phyloP scores from a whole-genome alignment of 148 eudicot genomes.

The Polygonum maritimum region DNA sequence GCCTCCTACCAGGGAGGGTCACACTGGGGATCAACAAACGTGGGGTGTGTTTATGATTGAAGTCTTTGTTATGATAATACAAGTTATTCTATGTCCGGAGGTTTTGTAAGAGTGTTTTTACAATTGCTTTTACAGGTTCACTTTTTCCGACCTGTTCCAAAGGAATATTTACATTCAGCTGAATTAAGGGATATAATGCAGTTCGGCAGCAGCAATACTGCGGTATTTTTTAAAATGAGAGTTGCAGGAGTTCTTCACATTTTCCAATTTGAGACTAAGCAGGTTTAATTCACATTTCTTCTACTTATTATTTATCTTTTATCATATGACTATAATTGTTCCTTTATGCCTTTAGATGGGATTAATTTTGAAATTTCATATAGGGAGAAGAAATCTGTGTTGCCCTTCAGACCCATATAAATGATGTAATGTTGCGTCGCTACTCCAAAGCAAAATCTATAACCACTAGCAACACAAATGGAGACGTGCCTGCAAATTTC shows the following conservation, averaged over 20 bases:
- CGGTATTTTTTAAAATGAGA: constrained; percentile 98
- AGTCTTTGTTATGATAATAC: background rate
- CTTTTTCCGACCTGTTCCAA: constrained; percentile 97
- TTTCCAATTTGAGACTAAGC: constrained; percentile 98
- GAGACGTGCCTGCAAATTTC: constrained; percentile 39
- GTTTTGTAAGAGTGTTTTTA: background rate
- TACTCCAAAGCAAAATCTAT: constrained; percentile 88
- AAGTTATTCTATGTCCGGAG: background rate
- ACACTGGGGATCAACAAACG: constrained; percentile 91
- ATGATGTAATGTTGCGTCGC: constrained; percentile 98
- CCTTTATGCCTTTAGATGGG: background rate
- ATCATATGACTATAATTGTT: background rate
- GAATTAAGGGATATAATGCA: constrained; percentile 98
- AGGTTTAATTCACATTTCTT: constrained; percentile 34
- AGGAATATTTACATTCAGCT: constrained; percentile 95
- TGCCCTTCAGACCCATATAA: constrained; percentile 97
- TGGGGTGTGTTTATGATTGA: constrained; percentile 46
- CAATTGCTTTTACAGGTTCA: constrained; percentile 49
- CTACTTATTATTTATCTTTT: background rate
- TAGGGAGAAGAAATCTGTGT: constrained; percentile 99
- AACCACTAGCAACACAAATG: constrained; percentile 52
- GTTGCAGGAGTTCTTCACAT: constrained; percentile 98
- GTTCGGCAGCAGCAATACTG: constrained; percentile 98
- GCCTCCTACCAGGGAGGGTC: constrained; percentile 90
- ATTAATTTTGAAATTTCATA: constrained; percentile 16